Evolutionary conservation across 2,329 filamentous ascomycete species (phyloP), one percentile per base, ranked within the genome.

Genomic region (Aphanocladium album): DNA sequence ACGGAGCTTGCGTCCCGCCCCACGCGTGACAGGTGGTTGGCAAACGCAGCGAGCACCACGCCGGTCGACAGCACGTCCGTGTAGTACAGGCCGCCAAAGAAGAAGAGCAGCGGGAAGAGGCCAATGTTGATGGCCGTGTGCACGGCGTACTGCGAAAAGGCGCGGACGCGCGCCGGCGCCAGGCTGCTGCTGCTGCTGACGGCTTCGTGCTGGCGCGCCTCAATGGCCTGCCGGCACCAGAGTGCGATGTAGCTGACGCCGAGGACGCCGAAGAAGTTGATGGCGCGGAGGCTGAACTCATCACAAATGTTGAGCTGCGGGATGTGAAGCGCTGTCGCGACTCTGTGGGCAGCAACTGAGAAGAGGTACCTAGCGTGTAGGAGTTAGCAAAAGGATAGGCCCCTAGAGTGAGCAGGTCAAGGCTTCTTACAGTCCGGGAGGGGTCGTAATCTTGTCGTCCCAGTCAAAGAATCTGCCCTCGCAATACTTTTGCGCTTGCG

Each of bases 361-460:
- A 82, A 64, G 17, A 79, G 65, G 62, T 84, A 83, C 7, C 80
- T 83, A 55, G 21, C 16, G 54, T 52, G 19, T 45, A 3, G 17
- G 25, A 3, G 51, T 23, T 46, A 30, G 33, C 45, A 9, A 23
- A 25, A 43, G 35, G 2, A n/a, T n/a, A n/a, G n/a, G 6, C 23
- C 12, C 37, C 27, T 9, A 21, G 3, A 46, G 23, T 16, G 46
- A 19, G 68, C 60, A 30, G 73, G 35, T 14, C 21, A 68, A 7
- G n/a, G 9, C 6, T 12, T 21, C 79, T 72, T 79, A 91, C 77
- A 99, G 77, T 37, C 93, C 95, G 0, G 95, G 93, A 0, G 95
- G 95, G 1, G 95, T 99, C 0, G 95, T 99, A 70, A 99, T 95
- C 73, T 98, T 99, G 62, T 93, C 89, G 74, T 99, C 93, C 95